Evolutionary conservation across 129 eudicot genomes (phyloP).

Genomic region (Tagetes erecta): DNA sequence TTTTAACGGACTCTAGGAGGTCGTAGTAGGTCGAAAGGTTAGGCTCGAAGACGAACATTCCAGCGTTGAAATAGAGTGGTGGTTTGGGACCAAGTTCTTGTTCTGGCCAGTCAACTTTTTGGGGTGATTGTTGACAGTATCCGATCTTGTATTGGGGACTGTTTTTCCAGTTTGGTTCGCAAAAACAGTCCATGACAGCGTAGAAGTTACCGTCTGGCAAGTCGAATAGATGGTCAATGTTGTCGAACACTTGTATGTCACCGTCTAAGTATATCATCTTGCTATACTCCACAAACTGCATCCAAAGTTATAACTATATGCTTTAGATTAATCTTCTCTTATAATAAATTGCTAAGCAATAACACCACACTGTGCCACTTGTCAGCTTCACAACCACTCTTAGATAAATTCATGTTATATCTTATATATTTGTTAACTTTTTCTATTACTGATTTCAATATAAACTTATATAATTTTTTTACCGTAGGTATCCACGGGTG

Average conservation of each 20-base stretch:
- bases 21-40: constrained; percentile 52
- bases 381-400: too few species aligned
- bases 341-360: too few species aligned
- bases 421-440: too few species aligned
- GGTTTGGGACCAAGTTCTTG: constrained; percentile 60
- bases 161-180: constrained; percentile 63
- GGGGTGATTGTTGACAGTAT: constrained; percentile 58
- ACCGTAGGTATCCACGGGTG: too few species aligned
- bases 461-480: too few species aligned
- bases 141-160: constrained; percentile 74
- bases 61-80: constrained; percentile 71
- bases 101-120: constrained; percentile 65
- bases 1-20: constrained; percentile 46
- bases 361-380: too few species aligned
- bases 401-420: too few species aligned
- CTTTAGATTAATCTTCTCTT: too few species aligned
- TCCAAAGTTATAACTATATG: too few species aligned
- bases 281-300: constrained; percentile 89
- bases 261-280: constrained; percentile 89
- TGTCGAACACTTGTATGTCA: constrained; percentile 82
- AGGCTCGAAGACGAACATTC: constrained; percentile 83
- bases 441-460: too few species aligned
- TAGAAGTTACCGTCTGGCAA: constrained; percentile 62
- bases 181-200: constrained; percentile 81
- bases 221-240: constrained; percentile 86